Evolutionary conservation across 164 flowering plant genomes (phyloP), one percentile per base, ranked within the genome.

Genomic region (Magnolia kwangsiensis): DNA sequence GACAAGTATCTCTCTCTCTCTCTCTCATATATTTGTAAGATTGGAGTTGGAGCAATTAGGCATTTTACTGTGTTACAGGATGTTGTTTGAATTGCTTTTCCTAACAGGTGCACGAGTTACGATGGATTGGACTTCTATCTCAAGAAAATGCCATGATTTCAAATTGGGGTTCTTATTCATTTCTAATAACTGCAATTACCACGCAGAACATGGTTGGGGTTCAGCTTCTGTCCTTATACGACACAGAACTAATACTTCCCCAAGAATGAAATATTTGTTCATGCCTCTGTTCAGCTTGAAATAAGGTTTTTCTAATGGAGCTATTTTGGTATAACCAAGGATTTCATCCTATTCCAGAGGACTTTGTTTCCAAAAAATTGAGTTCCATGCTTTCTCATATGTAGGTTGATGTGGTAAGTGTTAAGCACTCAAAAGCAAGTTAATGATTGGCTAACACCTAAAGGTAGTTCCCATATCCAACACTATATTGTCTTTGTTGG

Each of bases 151-250:
- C n/a, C n/a, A n/a, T n/a, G n/a, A n/a, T n/a, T n/a, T n/a, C n/a
- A n/a, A n/a, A n/a, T n/a, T n/a, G n/a, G n/a, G n/a, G n/a, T n/a
- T n/a, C n/a, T n/a, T 92, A 98, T 75, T 94, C 99, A 59, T 89
- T 97, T 50, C 97, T 96, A 3, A 89, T 96, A 55, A 96, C 99
- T 58, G 95, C 98, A 24, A 86, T 94, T 67, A 96, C 99, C 69
- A 97, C 99, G 0, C 99, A 96, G 82, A 94, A 96, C 83, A 96
- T 97, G 1, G 82, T 82, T n/a, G 99, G 98, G 4, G 99, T 96
- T 81, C 97, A 96, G 96, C 98, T 92, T 55, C 19, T 4, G 8
- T 58, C 50, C 7, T 29, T 55, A 13, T 49, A 18, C 31, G 2
- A 24, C n/a, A 37, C 21, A 37, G 31, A 69, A 49, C 45, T 6